These are phyloP conservation scores for Tricholoma saponaceum DNA, from an alignment of 768 basidiomycete genomes.

Conservation along the genomic window DNA sequence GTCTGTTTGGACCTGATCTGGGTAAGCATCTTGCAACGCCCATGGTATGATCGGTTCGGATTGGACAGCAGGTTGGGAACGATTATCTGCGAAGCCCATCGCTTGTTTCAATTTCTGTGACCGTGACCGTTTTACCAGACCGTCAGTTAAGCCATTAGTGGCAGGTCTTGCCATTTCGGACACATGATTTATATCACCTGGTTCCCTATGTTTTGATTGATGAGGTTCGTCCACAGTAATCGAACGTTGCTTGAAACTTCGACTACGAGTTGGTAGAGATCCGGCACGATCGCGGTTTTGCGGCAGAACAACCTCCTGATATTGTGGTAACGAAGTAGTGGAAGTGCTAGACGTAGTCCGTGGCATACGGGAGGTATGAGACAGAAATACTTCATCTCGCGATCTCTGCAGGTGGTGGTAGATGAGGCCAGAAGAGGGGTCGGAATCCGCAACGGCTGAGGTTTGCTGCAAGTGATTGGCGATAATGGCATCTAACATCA, in stretches of 20 bases:
- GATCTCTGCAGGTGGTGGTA: constrained; percentile 6
- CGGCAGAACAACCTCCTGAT: constrained; percentile 11
- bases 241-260: constrained; percentile 32
- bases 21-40: constrained; percentile 58
- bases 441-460: constrained; percentile 3
- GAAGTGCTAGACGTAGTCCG: constrained; percentile 28
- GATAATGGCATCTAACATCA: neutral
- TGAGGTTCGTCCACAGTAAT: constrained; percentile 30
- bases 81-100: constrained; percentile 38
- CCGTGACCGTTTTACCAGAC: constrained; percentile 15
- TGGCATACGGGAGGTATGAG: constrained; percentile 9
- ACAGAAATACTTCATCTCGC: constrained; percentile 6
- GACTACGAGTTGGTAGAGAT: constrained; percentile 19
- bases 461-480: neutral
- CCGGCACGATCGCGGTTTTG: constrained; percentile 21
- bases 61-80: constrained; percentile 33
- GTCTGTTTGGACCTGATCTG: constrained; percentile 57
- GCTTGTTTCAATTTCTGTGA: constrained; percentile 33
- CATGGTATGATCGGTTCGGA: constrained; percentile 40
- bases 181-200: constrained; percentile 1
- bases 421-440: constrained; percentile 5
- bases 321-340: constrained; percentile 23
- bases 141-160: constrained; percentile 8
- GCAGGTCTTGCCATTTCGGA: constrained; percentile 2
- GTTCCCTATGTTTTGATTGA: constrained; percentile 6